Evolutionary conservation across 306 rosid species (phyloP).

Genomic region (Ormosia emarginata): DNA sequence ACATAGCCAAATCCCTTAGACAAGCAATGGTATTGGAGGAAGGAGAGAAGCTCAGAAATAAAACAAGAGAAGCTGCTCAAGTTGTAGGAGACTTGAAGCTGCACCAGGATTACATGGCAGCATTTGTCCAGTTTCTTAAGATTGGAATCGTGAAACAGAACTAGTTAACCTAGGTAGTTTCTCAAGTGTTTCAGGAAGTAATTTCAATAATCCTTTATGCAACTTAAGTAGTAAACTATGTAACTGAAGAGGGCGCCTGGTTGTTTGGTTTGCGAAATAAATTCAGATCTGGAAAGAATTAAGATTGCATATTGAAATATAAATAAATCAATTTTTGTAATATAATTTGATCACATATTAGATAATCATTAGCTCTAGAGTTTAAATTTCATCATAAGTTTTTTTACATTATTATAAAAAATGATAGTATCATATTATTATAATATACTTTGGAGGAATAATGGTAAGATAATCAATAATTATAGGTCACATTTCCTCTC

Average conservation of each 20-base stretch:
- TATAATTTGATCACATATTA: background rate
- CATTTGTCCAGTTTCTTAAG: constrained; percentile 22
- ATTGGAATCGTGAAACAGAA: background rate
- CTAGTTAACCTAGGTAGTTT: background rate
- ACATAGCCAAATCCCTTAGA: constrained; percentile 29
- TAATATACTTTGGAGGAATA: no score
- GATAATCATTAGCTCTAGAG: background rate
- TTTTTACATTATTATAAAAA: no score
- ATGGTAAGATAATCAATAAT: no score
- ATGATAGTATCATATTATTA: background rate
- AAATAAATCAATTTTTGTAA: background rate
- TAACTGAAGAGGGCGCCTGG: no score
- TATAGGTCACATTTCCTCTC: no score
- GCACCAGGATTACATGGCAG: constrained; percentile 13
- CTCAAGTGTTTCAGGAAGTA: background rate
- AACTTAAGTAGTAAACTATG: background rate
- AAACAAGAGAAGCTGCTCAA: constrained; percentile 24
- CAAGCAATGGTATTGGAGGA: constrained; percentile 35
- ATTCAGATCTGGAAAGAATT: background rate
- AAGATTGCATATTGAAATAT: background rate
- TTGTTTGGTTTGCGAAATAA: background rate
- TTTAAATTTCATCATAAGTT: background rate
- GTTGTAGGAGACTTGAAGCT: constrained; percentile 22
- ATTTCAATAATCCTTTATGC: background rate
- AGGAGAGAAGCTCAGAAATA: constrained; percentile 29